These are phyloP conservation scores for Saposhnikovia divaricata DNA, from an alignment of 129 eudicot genomes.

Conservation along the genomic window DNA sequence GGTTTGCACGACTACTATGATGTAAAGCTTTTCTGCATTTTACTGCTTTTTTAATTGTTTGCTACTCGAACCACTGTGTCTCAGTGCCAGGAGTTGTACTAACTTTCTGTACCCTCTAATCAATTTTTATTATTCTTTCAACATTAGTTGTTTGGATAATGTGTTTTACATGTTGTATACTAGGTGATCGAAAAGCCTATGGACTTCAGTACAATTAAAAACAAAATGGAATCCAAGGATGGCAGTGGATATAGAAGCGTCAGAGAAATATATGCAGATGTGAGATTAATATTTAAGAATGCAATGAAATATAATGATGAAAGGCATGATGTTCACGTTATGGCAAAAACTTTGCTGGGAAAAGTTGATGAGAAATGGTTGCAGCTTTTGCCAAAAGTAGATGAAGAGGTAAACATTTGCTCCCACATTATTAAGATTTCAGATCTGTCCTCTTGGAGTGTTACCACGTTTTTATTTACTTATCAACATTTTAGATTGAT, in stretches of 20 bases:
- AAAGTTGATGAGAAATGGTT: slow-evolving; percentile 96
- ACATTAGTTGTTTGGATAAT: background rate
- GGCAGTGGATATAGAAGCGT: slow-evolving; percentile 74
- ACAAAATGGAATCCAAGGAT: slow-evolving; percentile 76
- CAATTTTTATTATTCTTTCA: too few species aligned
- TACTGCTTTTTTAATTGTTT: background rate
- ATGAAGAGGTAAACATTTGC: slow-evolving; percentile 68
- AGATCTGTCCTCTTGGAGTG: background rate
- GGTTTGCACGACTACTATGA: slow-evolving; percentile 72
- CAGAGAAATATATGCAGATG: slow-evolving; percentile 79
- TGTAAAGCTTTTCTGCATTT: slow-evolving; percentile 24
- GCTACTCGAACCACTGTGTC: background rate
- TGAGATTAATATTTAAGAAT: slow-evolving; percentile 73
- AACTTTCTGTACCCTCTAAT: background rate
- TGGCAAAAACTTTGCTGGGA: slow-evolving; percentile 76
- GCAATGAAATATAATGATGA: slow-evolving; percentile 89
- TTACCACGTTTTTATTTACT: background rate
- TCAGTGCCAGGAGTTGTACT: background rate
- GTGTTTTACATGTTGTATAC: slow-evolving; percentile 14
- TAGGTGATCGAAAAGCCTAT: slow-evolving; percentile 84
- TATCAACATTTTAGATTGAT: background rate
- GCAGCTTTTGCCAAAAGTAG: slow-evolving; percentile 82
- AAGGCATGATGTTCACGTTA: slow-evolving; percentile 73
- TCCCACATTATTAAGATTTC: background rate
- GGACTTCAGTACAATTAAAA: slow-evolving; percentile 76